A percentile compares a stretch with the other conserved stretches of the same genome.
phyloP scores from a whole-genome alignment of 352 stramenopile species.

The Peronosclerospora sorghi region DNA sequence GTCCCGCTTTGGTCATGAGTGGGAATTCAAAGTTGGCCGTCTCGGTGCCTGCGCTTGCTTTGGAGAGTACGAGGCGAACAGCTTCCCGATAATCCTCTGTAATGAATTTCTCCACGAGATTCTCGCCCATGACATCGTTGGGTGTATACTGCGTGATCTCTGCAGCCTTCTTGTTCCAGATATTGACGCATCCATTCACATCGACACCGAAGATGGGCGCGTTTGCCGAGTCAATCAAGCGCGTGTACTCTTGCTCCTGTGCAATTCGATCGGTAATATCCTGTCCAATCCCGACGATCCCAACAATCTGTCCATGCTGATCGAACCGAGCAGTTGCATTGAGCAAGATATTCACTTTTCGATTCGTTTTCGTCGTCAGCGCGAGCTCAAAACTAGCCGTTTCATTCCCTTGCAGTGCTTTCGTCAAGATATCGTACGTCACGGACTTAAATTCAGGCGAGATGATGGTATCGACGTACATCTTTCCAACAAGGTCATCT shows the following conservation, averaged over 20 bases:
- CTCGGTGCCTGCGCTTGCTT: constrained; percentile 46
- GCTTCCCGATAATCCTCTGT: constrained; percentile 39
- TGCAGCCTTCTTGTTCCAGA: constrained; percentile 70
- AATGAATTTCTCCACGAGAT: constrained; percentile 54
- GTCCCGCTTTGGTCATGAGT: constrained; percentile 54
- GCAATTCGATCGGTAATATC: constrained; percentile 74
- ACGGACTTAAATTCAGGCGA: constrained; percentile 54
- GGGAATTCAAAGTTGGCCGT: constrained; percentile 81
- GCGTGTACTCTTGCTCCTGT: constrained; percentile 70
- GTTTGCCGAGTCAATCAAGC: constrained; percentile 65
- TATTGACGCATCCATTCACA: constrained; percentile 58
- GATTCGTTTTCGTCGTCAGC: constrained; percentile 58
- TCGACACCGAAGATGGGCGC: constrained; percentile 70
- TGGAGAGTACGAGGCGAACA: constrained; percentile 38
- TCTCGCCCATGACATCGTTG: constrained; percentile 80
- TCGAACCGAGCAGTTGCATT: constrained; percentile 65
- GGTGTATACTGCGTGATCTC: constrained; percentile 77
- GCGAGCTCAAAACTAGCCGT: constrained; percentile 84
- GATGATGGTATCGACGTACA: constrained; percentile 79
- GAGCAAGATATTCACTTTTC: constrained; percentile 61
- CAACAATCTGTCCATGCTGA: constrained; percentile 68
- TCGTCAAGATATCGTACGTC: constrained; percentile 57
- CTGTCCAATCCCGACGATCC: constrained; percentile 79
- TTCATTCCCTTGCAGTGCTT: constrained; percentile 53
- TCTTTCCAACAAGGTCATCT: constrained; percentile 68